Percentiles rank a stretch among this genome's conserved stretches.
phyloP scores from a whole-genome alignment of 2,329 filamentous ascomycete species.

The Meredithiella fracta region DNA sequence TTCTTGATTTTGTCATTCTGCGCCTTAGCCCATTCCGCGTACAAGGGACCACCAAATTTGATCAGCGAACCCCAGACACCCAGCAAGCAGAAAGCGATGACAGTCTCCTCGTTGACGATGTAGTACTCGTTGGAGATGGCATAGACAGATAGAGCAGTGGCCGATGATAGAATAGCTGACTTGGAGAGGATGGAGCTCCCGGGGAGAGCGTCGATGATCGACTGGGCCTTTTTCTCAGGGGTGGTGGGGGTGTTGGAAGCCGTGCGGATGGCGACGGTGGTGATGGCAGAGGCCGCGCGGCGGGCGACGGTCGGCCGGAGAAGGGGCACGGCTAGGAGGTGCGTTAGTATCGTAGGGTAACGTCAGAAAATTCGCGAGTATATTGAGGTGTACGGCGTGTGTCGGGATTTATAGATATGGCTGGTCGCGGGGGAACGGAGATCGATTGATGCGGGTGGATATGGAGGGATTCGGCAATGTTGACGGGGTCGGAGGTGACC shows the following conservation, averaged over 20 bases:
- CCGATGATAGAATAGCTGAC: constrained; percentile 89
- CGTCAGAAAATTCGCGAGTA: background rate
- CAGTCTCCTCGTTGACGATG: constrained; percentile 96
- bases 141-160: constrained; percentile 77
- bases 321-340: constrained; percentile 62
- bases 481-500: background rate
- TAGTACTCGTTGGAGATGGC: constrained; percentile 99
- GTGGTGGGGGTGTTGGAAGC: constrained; percentile 58
- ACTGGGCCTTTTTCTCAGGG: constrained; percentile 72
- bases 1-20: constrained; percentile 86
- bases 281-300: constrained; percentile 59
- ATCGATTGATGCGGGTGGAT: background rate
- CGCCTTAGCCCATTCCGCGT: constrained; percentile 78
- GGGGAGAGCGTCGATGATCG: constrained; percentile 81
- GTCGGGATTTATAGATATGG: background rate
- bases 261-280: constrained; percentile 43
- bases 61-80: constrained; percentile 84
- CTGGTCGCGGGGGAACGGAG: background rate
- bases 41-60: constrained; percentile 84
- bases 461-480: background rate
- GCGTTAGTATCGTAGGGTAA: no score
- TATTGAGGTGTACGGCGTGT: background rate
- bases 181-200: constrained; percentile 88
- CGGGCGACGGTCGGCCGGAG: constrained; percentile 67
- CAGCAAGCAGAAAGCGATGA: constrained; percentile 82